Base-by-base conservation (phyloP, 2,329 filamentous ascomycete species). In the Phialocephala sp. region DNA sequence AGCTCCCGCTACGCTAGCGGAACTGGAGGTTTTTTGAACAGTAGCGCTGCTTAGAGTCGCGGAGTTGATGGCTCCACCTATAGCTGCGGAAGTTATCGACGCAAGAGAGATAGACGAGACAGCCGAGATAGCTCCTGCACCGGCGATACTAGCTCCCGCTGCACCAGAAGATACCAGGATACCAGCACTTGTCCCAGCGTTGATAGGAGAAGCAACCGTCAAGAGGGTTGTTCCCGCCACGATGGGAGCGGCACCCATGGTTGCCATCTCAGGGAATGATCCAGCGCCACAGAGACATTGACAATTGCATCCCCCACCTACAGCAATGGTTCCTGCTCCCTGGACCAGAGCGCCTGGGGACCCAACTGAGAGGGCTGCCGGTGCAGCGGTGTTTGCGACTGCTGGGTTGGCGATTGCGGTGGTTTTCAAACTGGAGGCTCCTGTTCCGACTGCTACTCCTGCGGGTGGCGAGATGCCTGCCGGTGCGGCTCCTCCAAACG, bases 251-350 rank as follows among this genome's bases (percentile, higher is more conserved):
- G 41, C 41, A 14, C 58, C 41, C 43, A 65, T 61, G 14, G 55
- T 55, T 22, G 24, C 55, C 20, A 45, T 36, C 22, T 65, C 67
- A 18, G 54, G 36, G 65, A 72, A 72, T n/a, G 71, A 71, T n/a
- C 64, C 66, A 27, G 59, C 22, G 15, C 57, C 65, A 45, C 71
- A 73, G 41, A 71, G 61, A 64, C 71, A 72, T 45, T 62, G 54
- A 45, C 71, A 72, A 63, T 68, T 62, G 58, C 69, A 74, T 52
- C 62, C 62, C 8, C 71, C 71, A 27, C 66, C 66, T 22, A 66
- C 20, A 9, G 56, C 41, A 3, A 63, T 11, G 1, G 62, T 69
- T 41, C 71, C 72, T 22, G 47, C 43, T 24, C 71, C 72, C 12
- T 36, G 18, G 20, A 62, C 70, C 32, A 73, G 61, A 14, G 54